A percentile compares a stretch with the other conserved stretches of the same genome.
These are phyloP conservation scores for Sarcodon aspratus DNA, from an alignment of 768 basidiomycete genomes.

Conservation along the genomic window DNA sequence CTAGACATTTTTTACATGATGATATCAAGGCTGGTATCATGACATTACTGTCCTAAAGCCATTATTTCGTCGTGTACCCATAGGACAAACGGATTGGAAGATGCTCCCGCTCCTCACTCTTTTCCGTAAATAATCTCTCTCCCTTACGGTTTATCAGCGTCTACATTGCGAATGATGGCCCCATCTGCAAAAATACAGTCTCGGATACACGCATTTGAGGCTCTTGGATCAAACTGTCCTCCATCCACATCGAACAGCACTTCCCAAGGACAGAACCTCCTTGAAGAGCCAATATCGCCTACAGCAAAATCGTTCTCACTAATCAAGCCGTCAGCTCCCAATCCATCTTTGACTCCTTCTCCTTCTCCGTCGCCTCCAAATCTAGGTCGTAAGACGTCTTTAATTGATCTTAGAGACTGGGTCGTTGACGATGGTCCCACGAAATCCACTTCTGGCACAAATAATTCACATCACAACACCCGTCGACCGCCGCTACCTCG, in stretches of 20 bases:
- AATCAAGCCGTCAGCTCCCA: constrained; percentile 25
- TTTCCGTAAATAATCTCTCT: background rate
- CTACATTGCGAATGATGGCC: constrained; percentile 7
- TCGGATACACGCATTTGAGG: constrained; percentile 56
- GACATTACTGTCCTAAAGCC: too few relatives aligned
- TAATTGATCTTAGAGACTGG: constrained; percentile 69
- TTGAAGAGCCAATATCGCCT: constrained; percentile 42
- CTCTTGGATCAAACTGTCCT: constrained; percentile 20
- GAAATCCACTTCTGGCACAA: constrained; percentile 5
- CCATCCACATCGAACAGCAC: constrained; percentile 8
- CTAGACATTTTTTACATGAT: too few relatives aligned
- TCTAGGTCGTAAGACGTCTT: constrained; percentile 34
- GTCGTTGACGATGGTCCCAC: constrained; percentile 46
- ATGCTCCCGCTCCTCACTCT: background rate
- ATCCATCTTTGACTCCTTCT: constrained; percentile 6
- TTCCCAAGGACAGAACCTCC: constrained; percentile 18
- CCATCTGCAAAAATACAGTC: constrained; percentile 40
- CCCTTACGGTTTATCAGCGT: background rate
- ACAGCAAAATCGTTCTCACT: constrained; percentile 29
- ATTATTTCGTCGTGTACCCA: too few relatives aligned
- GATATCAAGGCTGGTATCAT: too few relatives aligned
- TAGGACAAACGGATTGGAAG: too few relatives aligned
- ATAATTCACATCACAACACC: background rate
- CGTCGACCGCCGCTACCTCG: too few relatives aligned
- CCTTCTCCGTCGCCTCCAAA: constrained; percentile 15